Evolutionary conservation across 192 early-diverging fungal species (phyloP).

Genomic region (Coemansia sp.): DNA sequence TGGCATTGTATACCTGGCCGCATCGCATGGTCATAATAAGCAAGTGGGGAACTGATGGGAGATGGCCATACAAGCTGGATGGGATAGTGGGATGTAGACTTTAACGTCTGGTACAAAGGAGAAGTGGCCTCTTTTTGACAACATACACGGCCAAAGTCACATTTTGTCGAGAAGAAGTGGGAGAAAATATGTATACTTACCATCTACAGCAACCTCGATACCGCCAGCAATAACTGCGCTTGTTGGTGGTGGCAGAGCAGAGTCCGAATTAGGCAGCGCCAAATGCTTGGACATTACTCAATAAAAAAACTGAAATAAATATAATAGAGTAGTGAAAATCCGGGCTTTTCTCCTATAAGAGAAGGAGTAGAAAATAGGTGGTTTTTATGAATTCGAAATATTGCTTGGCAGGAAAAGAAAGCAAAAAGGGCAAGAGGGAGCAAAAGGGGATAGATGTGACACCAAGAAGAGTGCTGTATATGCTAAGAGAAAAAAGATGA

Average conservation of each 20-base stretch:
- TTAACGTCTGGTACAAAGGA: not conserved
- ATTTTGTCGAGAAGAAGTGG: not conserved
- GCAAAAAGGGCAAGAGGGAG: constrained; percentile 4
- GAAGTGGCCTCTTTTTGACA: not conserved
- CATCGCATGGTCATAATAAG: not conserved
- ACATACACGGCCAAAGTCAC: not conserved
- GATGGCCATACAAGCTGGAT: not conserved
- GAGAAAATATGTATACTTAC: constrained; percentile 31
- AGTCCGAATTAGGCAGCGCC: constrained; percentile 38
- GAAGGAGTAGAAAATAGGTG: not conserved
- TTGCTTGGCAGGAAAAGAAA: not conserved
- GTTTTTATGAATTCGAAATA: constrained; percentile 9
- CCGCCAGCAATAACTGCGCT: constrained; percentile 37
- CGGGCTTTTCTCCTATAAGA: not conserved
- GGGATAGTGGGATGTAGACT: not conserved
- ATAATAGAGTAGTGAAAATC: constrained; percentile 3
- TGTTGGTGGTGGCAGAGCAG: constrained; percentile 31
- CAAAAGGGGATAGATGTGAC: constrained; percentile 5
- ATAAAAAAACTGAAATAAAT: constrained; percentile 4
- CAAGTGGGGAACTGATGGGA: not conserved
- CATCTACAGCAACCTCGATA: constrained; percentile 28
- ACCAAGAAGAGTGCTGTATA: constrained; percentile 10
- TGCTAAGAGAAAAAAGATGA: constrained; percentile 3
- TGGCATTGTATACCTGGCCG: not conserved
- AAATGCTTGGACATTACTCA: constrained; percentile 35